Conservation (phyloP, 257 asterid species). For the Penstemon newberryi region DNA sequence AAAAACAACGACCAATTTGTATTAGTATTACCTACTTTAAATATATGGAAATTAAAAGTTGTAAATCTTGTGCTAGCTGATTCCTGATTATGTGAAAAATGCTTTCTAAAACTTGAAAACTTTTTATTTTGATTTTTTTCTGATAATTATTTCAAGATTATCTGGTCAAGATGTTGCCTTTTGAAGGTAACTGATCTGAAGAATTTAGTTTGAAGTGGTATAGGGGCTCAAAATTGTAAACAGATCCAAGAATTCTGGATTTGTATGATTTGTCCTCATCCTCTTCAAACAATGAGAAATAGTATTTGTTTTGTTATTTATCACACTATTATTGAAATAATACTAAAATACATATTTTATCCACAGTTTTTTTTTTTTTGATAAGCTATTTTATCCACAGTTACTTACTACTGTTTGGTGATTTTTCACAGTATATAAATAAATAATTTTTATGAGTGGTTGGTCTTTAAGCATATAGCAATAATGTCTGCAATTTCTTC, state of each 20-base stretch:
- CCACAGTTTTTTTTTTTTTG: no score
- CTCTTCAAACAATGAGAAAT: not conserved
- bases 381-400: no score
- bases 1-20: not conserved
- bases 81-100: not conserved
- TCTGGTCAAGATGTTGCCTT: not conserved
- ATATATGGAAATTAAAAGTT: not conserved
- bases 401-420: not conserved
- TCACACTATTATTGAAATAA: no score
- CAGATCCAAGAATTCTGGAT: slow-evolving; percentile 31
- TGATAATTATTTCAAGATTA: not conserved
- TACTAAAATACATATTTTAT: no score
- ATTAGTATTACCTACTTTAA: not conserved
- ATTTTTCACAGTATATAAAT: not conserved
- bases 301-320: no score
- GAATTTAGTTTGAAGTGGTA: not conserved
- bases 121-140: no score
- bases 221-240: not conserved
- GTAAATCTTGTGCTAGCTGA: not conserved
- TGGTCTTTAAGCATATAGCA: slow-evolving; percentile 33
- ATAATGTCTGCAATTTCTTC: slow-evolving; percentile 37
- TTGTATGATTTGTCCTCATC: slow-evolving; percentile 9
- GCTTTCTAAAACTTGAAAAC: not conserved
- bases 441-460: slow-evolving; percentile 25
- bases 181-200: slow-evolving; percentile 14